Evolutionary conservation across 1,284 basidiomycete species (phyloP), one percentile per base, ranked within the genome.

Genomic region (Apiotrichum veenhuisii): DNA sequence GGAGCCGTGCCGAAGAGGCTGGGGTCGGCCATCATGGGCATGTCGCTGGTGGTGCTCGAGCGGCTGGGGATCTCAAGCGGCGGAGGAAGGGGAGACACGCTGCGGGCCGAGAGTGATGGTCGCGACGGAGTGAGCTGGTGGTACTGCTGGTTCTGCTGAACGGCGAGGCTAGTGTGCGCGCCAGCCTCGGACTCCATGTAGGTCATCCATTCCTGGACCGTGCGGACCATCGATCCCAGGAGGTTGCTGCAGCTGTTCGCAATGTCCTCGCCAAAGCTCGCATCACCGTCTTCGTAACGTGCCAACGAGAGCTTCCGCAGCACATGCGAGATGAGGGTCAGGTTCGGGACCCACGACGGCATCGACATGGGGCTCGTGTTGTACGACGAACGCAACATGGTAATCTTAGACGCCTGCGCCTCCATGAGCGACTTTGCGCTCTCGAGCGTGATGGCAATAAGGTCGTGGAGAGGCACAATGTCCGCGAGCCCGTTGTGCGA

Each of bases 191-290:
- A 20, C 42, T 63, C 63, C 20, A 64, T 33, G 14, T 41, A 54
- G n/a, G 59, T 52, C 3, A 55, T 55, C 68, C 73, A 69, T 10
- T 67, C 64, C 17, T 66, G 59, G 2, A 70, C 64, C 2, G 66
- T 61, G 40, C 70, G 57, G 3, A 64, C 55, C 68, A 73, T 72
- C 17, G 68, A 70, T 12, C 67, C 70, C 10, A 73, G 53, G n/a
- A 75, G 54, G 59, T 70, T 73, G 34, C 65, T 65, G 55, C 71
- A 71, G 15, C 70, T 69, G 58, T 66, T 71, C 10, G 67, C 60
- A 15, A 74, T 40, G 7, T 61, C 58, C 54, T 71, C 68, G 2
- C 63, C 62, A 2, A 52, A 59, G 4, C 20, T n/a, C 4, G 47
- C 51, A 10, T 41, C 36, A 25, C 48, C 63, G 37, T 63, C 55